Conservation (phyloP, 2,329 filamentous ascomycete species). For the Penicillium thymicola region DNA sequence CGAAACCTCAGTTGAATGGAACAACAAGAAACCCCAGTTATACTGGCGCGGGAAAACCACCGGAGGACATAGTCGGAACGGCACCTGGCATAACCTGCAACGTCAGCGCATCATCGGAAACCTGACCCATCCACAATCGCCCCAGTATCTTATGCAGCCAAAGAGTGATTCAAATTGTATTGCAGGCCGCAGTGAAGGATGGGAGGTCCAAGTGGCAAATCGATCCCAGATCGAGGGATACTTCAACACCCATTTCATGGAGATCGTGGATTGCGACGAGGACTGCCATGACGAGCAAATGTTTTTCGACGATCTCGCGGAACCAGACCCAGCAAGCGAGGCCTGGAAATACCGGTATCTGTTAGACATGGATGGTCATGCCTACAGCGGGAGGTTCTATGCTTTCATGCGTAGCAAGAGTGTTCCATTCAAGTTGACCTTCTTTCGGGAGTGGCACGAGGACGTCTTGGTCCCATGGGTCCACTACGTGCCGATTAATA, state of each 20-base stretch:
- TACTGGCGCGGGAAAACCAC: slow-evolving; percentile 97
- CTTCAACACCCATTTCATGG: slow-evolving; percentile 76
- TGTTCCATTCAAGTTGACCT: slow-evolving; percentile 51
- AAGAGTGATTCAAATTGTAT: slow-evolving; percentile 47
- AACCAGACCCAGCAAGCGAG: slow-evolving; percentile 66
- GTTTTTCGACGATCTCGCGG: slow-evolving; percentile 66
- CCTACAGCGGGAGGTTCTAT: slow-evolving; percentile 54
- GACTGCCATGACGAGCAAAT: slow-evolving; percentile 77
- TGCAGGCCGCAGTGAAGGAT: neutral
- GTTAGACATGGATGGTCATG: slow-evolving; percentile 57
- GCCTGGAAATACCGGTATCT: slow-evolving; percentile 63
- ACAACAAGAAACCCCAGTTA: slow-evolving; percentile 62
- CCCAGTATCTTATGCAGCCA: slow-evolving; percentile 51
- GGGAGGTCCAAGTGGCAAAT: neutral
- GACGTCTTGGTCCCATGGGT: slow-evolving; percentile 56
- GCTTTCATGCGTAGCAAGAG: slow-evolving; percentile 50
- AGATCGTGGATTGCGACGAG: slow-evolving; percentile 80
- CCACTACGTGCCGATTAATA: slow-evolving; percentile 55
- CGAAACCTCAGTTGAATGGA: slow-evolving; percentile 4
- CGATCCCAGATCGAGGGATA: slow-evolving; percentile 63
- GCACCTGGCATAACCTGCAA: slow-evolving; percentile 80
- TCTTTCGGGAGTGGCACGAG: slow-evolving; percentile 58
- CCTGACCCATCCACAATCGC: slow-evolving; percentile 61
- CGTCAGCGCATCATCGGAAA: slow-evolving; percentile 75
- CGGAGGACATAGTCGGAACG: slow-evolving; percentile 76